A percentile compares a stretch with the other conserved stretches of the same genome.
phyloP scores from a whole-genome alignment of 768 basidiomycete genomes.

The Imleria badia region DNA sequence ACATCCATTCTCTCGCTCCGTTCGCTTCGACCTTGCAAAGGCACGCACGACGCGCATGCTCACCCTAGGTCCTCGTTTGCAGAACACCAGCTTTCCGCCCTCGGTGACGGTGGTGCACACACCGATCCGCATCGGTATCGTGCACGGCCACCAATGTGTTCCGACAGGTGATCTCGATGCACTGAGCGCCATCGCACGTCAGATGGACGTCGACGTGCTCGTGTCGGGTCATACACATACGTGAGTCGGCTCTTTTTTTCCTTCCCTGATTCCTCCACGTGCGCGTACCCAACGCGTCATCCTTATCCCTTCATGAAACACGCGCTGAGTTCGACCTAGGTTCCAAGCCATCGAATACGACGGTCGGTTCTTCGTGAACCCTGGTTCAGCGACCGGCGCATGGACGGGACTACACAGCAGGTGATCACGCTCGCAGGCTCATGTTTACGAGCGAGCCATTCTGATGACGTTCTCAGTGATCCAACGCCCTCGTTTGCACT shows the following conservation, averaged over 20 bases:
- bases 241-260: conserved; percentile 46
- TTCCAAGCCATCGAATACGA: conserved; percentile 95
- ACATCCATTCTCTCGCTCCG: conserved; percentile 18
- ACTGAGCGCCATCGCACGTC: conserved; percentile 82
- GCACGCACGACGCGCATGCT: not conserved
- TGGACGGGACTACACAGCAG: conserved; percentile 62
- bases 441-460: not conserved
- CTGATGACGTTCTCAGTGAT: conserved; percentile 48
- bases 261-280: not conserved
- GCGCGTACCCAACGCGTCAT: not conserved
- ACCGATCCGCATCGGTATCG: conserved; percentile 87
- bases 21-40: not conserved
- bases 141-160: conserved; percentile 93
- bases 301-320: not conserved
- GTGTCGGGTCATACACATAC: conserved; percentile 93
- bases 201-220: conserved; percentile 98
- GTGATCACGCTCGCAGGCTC: not conserved
- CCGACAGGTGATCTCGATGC: conserved; percentile 92
- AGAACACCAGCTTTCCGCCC: conserved; percentile 73
- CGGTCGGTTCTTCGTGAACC: conserved; percentile 92
- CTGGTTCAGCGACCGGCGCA: conserved; percentile 92
- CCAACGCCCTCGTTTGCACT: conserved; percentile 93
- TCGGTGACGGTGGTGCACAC: conserved; percentile 78
- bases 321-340: conserved; percentile 37
- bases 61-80: conserved; percentile 1